These are phyloP conservation scores for Mortierella sp. DNA, from an alignment of 371 early-diverging fungal species.

Conservation along the genomic window DNA sequence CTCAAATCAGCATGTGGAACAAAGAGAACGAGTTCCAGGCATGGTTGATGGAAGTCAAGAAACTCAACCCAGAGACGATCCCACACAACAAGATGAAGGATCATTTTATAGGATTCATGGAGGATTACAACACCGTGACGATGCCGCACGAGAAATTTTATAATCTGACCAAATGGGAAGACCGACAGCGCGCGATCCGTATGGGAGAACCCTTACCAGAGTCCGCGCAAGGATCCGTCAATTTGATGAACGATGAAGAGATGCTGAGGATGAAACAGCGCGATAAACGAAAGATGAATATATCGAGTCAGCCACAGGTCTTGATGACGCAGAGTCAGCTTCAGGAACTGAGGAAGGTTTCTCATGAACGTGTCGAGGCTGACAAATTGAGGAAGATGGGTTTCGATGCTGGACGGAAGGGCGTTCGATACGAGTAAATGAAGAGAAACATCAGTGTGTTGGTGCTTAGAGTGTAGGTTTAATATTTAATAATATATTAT, in stretches of 20 bases:
- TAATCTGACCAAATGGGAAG: constrained; percentile 70
- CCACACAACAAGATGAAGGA: constrained; percentile 69
- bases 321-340: constrained; percentile 69
- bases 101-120: constrained; percentile 78
- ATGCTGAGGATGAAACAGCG: constrained; percentile 54
- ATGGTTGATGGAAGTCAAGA: constrained; percentile 81
- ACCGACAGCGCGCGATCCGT: constrained; percentile 66
- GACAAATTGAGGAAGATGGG: constrained; percentile 80
- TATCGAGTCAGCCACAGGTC: constrained; percentile 31
- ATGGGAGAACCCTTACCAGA: constrained; percentile 63
- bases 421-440: constrained; percentile 43
- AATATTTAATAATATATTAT: no score
- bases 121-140: constrained; percentile 83
- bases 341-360: constrained; percentile 71
- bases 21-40: constrained; percentile 74
- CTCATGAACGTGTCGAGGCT: constrained; percentile 75
- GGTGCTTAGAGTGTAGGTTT: no score
- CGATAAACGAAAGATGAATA: constrained; percentile 27
- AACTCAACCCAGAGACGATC: constrained; percentile 68
- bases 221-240: constrained; percentile 20
- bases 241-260: constrained; percentile 63
- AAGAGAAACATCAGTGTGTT: no score
- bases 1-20: constrained; percentile 56
- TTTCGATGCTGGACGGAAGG: constrained; percentile 51
- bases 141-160: constrained; percentile 76